Conservation (phyloP, 768 basidiomycete species). For the Mycena venus region DNA sequence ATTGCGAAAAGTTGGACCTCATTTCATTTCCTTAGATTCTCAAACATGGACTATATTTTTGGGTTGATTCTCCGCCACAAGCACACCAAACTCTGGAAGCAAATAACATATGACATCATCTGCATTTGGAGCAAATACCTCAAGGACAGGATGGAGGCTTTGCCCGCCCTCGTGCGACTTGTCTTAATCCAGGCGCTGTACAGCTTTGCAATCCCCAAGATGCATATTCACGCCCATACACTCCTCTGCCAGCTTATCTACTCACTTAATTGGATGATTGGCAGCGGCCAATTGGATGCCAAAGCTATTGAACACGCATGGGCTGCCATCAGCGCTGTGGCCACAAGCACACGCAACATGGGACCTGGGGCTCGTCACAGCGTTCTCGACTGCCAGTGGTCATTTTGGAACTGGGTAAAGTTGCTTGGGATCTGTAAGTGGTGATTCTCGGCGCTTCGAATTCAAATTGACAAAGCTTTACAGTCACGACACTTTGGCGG, state of each 20-base stretch:
- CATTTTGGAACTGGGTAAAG: conserved; percentile 47
- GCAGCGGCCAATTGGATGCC: not conserved
- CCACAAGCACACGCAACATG: conserved; percentile 49
- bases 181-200: not conserved
- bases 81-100: not conserved
- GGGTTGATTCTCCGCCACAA: conserved; percentile 8
- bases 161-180: not conserved
- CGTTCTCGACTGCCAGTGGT: conserved; percentile 49
- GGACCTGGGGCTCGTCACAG: conserved; percentile 44
- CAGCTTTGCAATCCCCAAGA: not conserved
- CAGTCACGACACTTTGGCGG: not conserved
- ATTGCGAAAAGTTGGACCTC: too few species aligned
- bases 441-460: not conserved
- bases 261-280: not conserved
- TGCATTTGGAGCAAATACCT: conserved; percentile 47
- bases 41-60: conserved; percentile 44
- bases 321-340: conserved; percentile 42
- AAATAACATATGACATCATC: conserved; percentile 47
- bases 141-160: not conserved
- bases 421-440: conserved; percentile 34
- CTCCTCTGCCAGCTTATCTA: not conserved
- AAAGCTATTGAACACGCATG: conserved; percentile 47
- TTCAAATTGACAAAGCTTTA: not conserved
- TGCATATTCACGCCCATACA: not conserved
- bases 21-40: conserved; percentile 41